Conservation (phyloP, 1,139 yeast genomes). For the Suhomyces bribrorum region DNA sequence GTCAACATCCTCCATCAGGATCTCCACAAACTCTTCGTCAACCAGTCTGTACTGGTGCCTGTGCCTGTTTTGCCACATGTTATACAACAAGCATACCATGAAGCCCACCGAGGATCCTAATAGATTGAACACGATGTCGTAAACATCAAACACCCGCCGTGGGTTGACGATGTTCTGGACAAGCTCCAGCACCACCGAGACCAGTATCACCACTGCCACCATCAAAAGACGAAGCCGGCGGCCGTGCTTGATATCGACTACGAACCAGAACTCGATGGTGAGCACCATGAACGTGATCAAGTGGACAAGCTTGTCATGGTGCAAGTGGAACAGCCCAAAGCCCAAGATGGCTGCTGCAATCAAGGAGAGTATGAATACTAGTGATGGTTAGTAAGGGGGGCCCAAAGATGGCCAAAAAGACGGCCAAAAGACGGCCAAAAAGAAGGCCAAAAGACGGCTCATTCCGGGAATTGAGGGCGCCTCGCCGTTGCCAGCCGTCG, state of each 20-base stretch:
- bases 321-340: slow-evolving; percentile 47
- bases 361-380: slow-evolving; percentile 22
- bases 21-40: slow-evolving; percentile 14
- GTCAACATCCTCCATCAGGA: slow-evolving; percentile 14
- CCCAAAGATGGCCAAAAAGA: slow-evolving; percentile 10
- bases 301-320: slow-evolving; percentile 58
- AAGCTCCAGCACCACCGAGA: slow-evolving; percentile 54
- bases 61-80: slow-evolving; percentile 1
- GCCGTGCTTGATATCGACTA: slow-evolving; percentile 38
- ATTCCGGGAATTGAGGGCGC: no score
- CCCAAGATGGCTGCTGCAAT: slow-evolving; percentile 49
- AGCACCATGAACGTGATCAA: slow-evolving; percentile 50
- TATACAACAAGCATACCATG: slow-evolving; percentile 10
- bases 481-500: no score
- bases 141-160: slow-evolving; percentile 46
- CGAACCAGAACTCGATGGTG: slow-evolving; percentile 56
- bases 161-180: slow-evolving; percentile 43
- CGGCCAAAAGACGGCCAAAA: no score
- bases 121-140: slow-evolving; percentile 49
- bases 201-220: slow-evolving; percentile 32
- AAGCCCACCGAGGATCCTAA: slow-evolving; percentile 37
- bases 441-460: no score
- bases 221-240: slow-evolving; percentile 4
- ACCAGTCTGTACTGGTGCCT: slow-evolving; percentile 3
- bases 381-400: slow-evolving; percentile 12